Conservation (phyloP, 805 yeast species). For the Maudiozyma barnettii region DNA sequence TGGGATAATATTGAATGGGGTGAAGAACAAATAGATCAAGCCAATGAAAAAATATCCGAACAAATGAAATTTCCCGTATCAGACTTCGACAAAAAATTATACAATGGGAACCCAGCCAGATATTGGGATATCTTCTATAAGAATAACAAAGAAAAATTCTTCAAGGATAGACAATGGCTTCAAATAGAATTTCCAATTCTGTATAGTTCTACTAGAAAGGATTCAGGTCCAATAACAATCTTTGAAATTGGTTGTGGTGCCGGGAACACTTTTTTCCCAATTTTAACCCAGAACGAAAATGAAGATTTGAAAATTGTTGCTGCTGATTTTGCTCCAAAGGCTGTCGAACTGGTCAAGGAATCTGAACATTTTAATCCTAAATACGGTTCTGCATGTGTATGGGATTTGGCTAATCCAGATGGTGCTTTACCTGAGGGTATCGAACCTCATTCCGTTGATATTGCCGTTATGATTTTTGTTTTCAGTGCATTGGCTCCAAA, state of each 20-base stretch:
- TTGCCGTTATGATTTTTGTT: slow-evolving; percentile 91
- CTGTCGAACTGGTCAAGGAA: slow-evolving; percentile 72
- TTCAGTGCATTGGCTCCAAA: slow-evolving; percentile 85
- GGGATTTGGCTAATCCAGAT: slow-evolving; percentile 84
- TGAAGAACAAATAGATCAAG: slow-evolving; percentile 70
- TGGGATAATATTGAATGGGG: slow-evolving; percentile 98
- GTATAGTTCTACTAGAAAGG: slow-evolving; percentile 66
- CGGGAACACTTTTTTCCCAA: slow-evolving; percentile 92
- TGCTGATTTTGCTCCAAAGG: slow-evolving; percentile 82
- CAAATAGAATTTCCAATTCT: slow-evolving; percentile 86
- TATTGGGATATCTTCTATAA: slow-evolving; percentile 94
- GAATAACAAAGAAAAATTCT: slow-evolving; percentile 85
- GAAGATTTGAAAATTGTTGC: slow-evolving; percentile 66
- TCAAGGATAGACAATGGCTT: slow-evolving; percentile 94
- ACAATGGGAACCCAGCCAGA: slow-evolving; percentile 78
- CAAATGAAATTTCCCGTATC: slow-evolving; percentile 81
- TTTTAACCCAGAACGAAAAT: slow-evolving; percentile 73
- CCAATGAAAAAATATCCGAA: slow-evolving; percentile 59
- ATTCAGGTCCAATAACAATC: slow-evolving; percentile 60
- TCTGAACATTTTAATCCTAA: slow-evolving; percentile 51
- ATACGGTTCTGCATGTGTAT: slow-evolving; percentile 73
- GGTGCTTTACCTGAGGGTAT: slow-evolving; percentile 75
- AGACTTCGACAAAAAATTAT: slow-evolving; percentile 71
- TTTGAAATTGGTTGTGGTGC: slow-evolving; percentile 98
- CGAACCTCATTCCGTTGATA: slow-evolving; percentile 73